Percentiles rank a stretch among this genome's conserved stretches.
Conservation (phyloP, 169 alveolate genomes). For the Plasmodium inui region DNA sequence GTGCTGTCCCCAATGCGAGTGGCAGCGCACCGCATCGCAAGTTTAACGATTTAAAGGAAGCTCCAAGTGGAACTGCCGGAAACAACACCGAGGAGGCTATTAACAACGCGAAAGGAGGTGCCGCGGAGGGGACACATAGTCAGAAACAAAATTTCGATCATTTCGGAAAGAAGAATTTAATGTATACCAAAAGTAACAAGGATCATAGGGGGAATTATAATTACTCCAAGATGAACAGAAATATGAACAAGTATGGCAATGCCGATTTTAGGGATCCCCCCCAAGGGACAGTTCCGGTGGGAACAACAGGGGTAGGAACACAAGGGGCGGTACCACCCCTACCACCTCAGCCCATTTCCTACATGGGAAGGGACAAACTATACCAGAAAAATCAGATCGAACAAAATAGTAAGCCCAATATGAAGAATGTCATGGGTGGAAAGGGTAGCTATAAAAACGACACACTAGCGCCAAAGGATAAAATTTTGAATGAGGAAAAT, state of each 20-base stretch:
- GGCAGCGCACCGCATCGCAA: neutral
- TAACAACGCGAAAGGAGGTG: neutral
- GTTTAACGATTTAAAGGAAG: conserved; percentile 8
- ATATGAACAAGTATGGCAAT: neutral
- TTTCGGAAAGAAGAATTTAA: conserved; percentile 12
- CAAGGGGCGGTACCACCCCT: neutral
- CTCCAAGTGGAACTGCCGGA: neutral
- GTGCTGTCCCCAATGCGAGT: neutral
- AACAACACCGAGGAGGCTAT: neutral
- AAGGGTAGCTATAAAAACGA: conserved; percentile 16
- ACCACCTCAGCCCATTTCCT: neutral
- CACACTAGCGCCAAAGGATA: neutral
- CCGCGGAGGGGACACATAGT: neutral
- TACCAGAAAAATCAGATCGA: conserved; percentile 10
- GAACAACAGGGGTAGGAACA: neutral
- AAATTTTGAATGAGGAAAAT: conserved; percentile 1
- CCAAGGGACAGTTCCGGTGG: neutral
- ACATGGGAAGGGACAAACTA: conserved; percentile 35
- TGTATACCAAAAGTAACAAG: neutral
- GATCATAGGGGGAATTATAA: conserved; percentile 24
- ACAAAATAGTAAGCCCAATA: neutral
- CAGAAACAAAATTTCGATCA: neutral
- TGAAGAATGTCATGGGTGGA: conserved; percentile 8
- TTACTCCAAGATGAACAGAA: conserved; percentile 12
- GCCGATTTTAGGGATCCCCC: neutral